A percentile compares a stretch with the other conserved stretches of the same genome.
Conservation (phyloP, 148 eudicot genomes). For the Persicaria maculosa region DNA sequence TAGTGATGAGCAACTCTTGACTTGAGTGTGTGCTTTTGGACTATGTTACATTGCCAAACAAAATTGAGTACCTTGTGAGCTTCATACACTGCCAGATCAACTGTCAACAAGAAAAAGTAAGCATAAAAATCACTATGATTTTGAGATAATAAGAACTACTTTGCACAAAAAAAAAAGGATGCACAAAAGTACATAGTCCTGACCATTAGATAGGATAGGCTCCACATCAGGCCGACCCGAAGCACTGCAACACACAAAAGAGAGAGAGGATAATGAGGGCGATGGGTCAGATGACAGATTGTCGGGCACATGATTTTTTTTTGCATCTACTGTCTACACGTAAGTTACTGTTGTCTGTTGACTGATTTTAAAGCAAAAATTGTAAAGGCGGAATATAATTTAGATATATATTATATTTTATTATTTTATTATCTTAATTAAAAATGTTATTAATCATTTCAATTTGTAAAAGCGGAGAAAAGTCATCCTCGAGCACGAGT, state of each 20-base stretch:
- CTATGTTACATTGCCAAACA: background rate
- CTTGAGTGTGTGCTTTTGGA: background rate
- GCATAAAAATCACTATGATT: conserved; percentile 11
- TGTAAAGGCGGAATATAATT: too few species aligned
- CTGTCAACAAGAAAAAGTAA: conserved; percentile 35
- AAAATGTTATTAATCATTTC: too few species aligned
- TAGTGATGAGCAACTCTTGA: background rate
- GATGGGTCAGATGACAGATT: background rate
- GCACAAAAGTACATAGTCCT: conserved; percentile 16
- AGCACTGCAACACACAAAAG: conserved; percentile 41
- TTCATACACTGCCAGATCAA: conserved; percentile 54
- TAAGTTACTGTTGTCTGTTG: too few species aligned
- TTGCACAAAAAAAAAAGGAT: conserved; percentile 6
- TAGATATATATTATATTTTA: too few species aligned
- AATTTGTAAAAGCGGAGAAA: too few species aligned
- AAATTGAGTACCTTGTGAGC: conserved; percentile 62
- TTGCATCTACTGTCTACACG: too few species aligned
- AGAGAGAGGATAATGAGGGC: background rate
- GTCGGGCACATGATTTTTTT: too few species aligned
- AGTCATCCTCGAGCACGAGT: too few species aligned
- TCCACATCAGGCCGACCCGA: conserved; percentile 53
- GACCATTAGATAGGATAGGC: conserved; percentile 79
- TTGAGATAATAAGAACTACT: conserved; percentile 7
- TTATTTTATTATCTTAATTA: too few species aligned
- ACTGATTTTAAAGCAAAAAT: background rate